A percentile compares a stretch with the other conserved stretches of the same genome.
Evolutionary conservation across 1,284 basidiomycete genomes (phyloP).

Genomic region (Cerrena zonata): DNA sequence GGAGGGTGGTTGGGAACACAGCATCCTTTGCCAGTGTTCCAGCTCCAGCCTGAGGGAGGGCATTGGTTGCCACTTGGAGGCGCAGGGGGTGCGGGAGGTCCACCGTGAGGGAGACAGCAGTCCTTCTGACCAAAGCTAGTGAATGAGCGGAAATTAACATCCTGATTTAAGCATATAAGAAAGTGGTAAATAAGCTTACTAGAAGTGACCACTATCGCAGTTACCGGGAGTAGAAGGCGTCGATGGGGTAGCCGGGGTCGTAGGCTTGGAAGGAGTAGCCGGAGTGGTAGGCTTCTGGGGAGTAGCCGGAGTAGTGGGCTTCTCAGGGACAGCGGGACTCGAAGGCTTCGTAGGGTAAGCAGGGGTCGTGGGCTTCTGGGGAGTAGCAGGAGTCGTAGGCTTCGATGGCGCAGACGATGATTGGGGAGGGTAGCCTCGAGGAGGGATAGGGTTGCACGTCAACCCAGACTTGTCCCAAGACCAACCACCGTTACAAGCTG

Average conservation of each 20-base stretch:
- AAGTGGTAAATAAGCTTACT: too few species aligned
- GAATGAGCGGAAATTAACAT: slow-evolving; percentile 1
- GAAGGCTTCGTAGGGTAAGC: slow-evolving; percentile 1
- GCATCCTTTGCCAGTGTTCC: slow-evolving; percentile 35
- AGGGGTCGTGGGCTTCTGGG: slow-evolving; percentile 11
- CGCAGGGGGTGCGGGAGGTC: slow-evolving; percentile 34
- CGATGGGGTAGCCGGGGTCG: slow-evolving; percentile 29
- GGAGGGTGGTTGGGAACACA: slow-evolving; percentile 38
- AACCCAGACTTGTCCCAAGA: slow-evolving; percentile 36
- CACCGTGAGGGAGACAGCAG: slow-evolving; percentile 49
- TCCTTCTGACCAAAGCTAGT: slow-evolving; percentile 38
- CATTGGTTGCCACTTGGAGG: slow-evolving; percentile 44
- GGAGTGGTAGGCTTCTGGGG: slow-evolving; percentile 12
- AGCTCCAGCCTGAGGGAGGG: slow-evolving; percentile 33
- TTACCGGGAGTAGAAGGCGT: slow-evolving; percentile 21
- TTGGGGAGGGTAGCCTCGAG: slow-evolving; percentile 20
- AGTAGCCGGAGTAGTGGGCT: slow-evolving; percentile 20
- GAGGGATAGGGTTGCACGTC: slow-evolving; percentile 31
- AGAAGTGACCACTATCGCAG: slow-evolving; percentile 6
- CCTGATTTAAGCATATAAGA: background rate
- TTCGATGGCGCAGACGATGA: slow-evolving; percentile 32
- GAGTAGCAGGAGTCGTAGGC: slow-evolving; percentile 18
- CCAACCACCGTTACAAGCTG: slow-evolving; percentile 43
- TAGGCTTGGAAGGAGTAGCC: background rate
- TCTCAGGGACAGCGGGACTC: slow-evolving; percentile 29